phyloP scores from a whole-genome alignment of 306 rosid species.

The Senna siamea region DNA sequence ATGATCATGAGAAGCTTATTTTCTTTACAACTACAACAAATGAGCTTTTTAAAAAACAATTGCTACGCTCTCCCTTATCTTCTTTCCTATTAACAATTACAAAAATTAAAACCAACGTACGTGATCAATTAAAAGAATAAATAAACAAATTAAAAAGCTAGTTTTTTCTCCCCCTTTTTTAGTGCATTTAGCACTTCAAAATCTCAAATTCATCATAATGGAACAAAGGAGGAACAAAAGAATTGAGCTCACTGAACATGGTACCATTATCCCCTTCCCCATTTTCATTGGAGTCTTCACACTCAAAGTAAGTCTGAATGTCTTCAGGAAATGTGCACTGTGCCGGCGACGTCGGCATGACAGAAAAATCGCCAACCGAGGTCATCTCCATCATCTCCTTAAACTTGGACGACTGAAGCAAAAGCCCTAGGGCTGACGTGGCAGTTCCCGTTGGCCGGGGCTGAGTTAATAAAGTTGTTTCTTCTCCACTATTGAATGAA shows the following conservation, averaged over 20 bases:
- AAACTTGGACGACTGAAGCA: conserved; percentile 76
- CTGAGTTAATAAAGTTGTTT: conserved; percentile 7
- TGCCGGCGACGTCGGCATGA: neutral
- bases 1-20: no score
- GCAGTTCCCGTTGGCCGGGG: conserved; percentile 32
- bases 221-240: conserved; percentile 59
- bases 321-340: conserved; percentile 62
- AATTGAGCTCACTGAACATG: conserved; percentile 63
- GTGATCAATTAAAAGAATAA: conserved; percentile 14
- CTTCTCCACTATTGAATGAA: conserved; percentile 19
- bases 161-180: neutral
- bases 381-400: conserved; percentile 81
- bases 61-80: neutral
- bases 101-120: conserved; percentile 22
- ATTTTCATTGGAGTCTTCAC: conserved; percentile 53
- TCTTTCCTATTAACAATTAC: conserved; percentile 23
- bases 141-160: neutral
- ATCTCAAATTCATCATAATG: conserved; percentile 52
- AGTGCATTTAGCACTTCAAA: conserved; percentile 19
- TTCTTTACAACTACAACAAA: no score
- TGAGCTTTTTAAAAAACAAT: neutral
- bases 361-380: conserved; percentile 29
- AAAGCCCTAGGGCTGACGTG: conserved; percentile 72
- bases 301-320: conserved; percentile 81
- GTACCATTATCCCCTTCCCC: conserved; percentile 54